Evolutionary conservation across 805 yeast genomes (phyloP).

Genomic region (Blastobotrys robertii): DNA sequence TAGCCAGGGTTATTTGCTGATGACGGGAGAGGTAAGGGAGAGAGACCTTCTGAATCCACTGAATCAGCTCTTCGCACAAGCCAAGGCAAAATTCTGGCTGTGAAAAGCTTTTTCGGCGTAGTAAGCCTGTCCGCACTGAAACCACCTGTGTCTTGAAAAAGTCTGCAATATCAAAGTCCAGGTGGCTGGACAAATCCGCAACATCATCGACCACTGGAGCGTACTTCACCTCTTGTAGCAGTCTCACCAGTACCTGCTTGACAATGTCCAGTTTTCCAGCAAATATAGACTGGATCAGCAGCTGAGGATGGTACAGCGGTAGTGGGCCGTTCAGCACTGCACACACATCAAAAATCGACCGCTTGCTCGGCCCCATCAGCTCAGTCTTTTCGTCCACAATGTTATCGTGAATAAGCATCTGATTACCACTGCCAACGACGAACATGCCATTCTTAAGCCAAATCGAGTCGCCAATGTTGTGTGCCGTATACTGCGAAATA

Average conservation of each 20-base stretch:
- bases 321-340: constrained; percentile 79
- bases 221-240: constrained; percentile 44
- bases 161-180: constrained; percentile 22
- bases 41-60: constrained; percentile 51
- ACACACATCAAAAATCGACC: constrained; percentile 53
- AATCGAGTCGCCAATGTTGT: constrained; percentile 76
- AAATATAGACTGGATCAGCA: constrained; percentile 64
- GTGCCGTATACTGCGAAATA: constrained; percentile 61
- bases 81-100: constrained; percentile 8
- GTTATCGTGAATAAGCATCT: constrained; percentile 73
- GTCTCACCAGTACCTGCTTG: constrained; percentile 42
- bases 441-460: constrained; percentile 77
- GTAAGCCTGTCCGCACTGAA: constrained; percentile 1
- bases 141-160: constrained; percentile 19
- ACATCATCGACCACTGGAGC: constrained; percentile 36
- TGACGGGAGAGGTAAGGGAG: constrained; percentile 81
- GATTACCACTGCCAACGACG: constrained; percentile 84
- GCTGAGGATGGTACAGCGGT: constrained; percentile 86
- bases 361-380: constrained; percentile 45
- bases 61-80: constrained; percentile 35
- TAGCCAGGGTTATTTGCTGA: constrained; percentile 75
- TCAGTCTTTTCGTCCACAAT: constrained; percentile 41
- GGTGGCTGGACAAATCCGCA: constrained; percentile 24
- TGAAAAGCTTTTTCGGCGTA: constrained; percentile 1
- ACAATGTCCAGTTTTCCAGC: constrained; percentile 49